These are phyloP conservation scores for Punctularia strigosozonata DNA, from an alignment of 768 basidiomycete genomes.

Conservation along the genomic window DNA sequence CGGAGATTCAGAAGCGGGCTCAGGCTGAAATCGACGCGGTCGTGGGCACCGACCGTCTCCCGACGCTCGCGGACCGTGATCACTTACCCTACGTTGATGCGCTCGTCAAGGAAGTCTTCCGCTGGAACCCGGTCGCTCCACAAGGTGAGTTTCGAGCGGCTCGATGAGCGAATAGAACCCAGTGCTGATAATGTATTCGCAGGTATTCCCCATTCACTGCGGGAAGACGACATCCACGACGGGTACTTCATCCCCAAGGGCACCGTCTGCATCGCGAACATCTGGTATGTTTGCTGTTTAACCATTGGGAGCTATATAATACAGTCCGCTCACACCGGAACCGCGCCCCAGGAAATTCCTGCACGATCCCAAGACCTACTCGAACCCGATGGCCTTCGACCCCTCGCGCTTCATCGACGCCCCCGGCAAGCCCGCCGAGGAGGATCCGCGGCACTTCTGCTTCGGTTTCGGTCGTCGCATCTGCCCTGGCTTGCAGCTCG, in stretches of 20 bases:
- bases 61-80: constrained; percentile 2
- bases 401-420: constrained; percentile 18
- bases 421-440: constrained; percentile 11
- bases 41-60: constrained; percentile 6
- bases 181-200: too few species aligned
- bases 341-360: constrained; percentile 18
- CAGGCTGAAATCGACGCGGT: constrained; percentile 10
- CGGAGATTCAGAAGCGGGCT: constrained; percentile 7
- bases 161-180: too few species aligned
- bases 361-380: constrained; percentile 21
- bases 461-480: constrained; percentile 20
- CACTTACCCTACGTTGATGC: constrained; percentile 3
- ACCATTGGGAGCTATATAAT: too few species aligned
- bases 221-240: constrained; percentile 11
- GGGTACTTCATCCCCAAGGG: constrained; percentile 11
- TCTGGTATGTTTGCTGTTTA: constrained; percentile 6
- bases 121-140: constrained; percentile 7
- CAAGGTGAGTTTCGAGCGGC: constrained; percentile 3
- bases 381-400: constrained; percentile 21
- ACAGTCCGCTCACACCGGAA: too few species aligned
- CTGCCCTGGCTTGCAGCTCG: constrained; percentile 33
- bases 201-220: constrained; percentile 9
- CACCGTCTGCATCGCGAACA: constrained; percentile 8
- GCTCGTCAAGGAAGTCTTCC: constrained; percentile 8
- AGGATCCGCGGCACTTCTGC: constrained; percentile 12